Evolutionary conservation across 1,284 basidiomycete genomes (phyloP), one percentile per base, ranked within the genome.

Genomic region (Moesziomyces sp.): DNA sequence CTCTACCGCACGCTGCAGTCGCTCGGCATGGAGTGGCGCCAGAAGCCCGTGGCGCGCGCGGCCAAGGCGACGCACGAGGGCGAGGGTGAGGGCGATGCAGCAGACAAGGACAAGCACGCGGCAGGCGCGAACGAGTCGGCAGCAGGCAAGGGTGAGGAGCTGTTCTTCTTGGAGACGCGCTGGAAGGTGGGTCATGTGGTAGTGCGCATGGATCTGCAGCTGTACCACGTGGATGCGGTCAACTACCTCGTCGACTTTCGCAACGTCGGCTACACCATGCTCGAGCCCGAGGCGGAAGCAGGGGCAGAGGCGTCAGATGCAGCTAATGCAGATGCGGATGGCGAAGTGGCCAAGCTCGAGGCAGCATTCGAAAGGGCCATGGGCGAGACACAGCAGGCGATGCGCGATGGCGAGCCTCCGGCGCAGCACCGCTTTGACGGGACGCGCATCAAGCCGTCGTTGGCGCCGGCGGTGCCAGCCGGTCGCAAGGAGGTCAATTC

Each of bases 231-330:
- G 26, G 96, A 99, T 84, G 90, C 91, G 38, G 90, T 91, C 83
- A 98, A 98, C 86, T 99, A 97, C 85, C 89, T 99, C 33, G 97
- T 99, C 68, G 96, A 99, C 84, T 99, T 99, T 86, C 90, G 97
- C 78, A 96, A 98, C 86, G 92, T 97, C 83, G 93, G 93, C 79
- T 93, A 95, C 66, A 94, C 94, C 85, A 58, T 77, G n/a, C 65
- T 84, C 30, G 58, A 77, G 55, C 43, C 56, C 90, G 10, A 88
- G 88, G 35, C 14, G 18, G 14, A 14, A 16, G 13, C 35, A 38
- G 16, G 35, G 13, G 35, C 35, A 18, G 35, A 7, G 5, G 3
- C 24, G 24, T 4, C 24, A 7, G 24, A 26, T 26, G 24, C 35
- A 16, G 30, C 6, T 10, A 14, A 26, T 23, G 45, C 14, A 23